A percentile compares a stretch with the other conserved stretches of the same genome.
phyloP scores from a whole-genome alignment of 2,329 filamentous ascomycete genomes.

The Lasiodiplodia sp. region DNA sequence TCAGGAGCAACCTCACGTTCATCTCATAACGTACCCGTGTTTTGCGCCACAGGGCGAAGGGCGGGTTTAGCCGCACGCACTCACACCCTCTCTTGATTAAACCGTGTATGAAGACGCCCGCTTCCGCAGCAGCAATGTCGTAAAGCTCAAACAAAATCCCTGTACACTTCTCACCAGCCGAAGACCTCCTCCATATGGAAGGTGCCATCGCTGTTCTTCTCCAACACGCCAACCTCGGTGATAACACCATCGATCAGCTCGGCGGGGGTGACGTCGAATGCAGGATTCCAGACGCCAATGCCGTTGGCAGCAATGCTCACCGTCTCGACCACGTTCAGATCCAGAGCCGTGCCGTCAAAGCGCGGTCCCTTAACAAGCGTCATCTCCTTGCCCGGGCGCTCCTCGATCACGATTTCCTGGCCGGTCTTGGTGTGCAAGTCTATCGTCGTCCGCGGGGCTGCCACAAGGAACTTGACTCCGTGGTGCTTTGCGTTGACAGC shows the following conservation, averaged over 20 bases:
- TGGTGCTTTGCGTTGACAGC: conserved; percentile 90
- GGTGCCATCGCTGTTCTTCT: conserved; percentile 73
- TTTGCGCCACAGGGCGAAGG: background rate
- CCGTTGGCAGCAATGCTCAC: conserved; percentile 79
- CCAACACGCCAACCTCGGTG: conserved; percentile 87
- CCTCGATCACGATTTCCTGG: conserved; percentile 85
- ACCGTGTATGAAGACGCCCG: background rate
- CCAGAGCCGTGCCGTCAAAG: conserved; percentile 67
- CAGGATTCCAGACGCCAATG: conserved; percentile 93
- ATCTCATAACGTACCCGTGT: conserved; percentile 30
- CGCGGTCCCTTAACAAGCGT: conserved; percentile 83
- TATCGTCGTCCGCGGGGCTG: conserved; percentile 92
- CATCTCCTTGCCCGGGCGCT: conserved; percentile 81
- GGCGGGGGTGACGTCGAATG: conserved; percentile 93
- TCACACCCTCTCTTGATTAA: background rate
- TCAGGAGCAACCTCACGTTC: conserved; percentile 7
- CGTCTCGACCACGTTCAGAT: conserved; percentile 69
- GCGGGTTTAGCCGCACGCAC: too few relatives aligned
- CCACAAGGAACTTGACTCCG: conserved; percentile 91
- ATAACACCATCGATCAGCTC: conserved; percentile 91
- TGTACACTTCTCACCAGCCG: conserved; percentile 36
- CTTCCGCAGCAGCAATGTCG: conserved; percentile 30
- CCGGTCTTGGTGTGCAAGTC: conserved; percentile 83
- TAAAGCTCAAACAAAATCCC: conserved; percentile 39
- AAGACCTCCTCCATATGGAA: conserved; percentile 66